phyloP scores from a whole-genome alignment of 768 basidiomycete species.

The Suillus weaverae region DNA sequence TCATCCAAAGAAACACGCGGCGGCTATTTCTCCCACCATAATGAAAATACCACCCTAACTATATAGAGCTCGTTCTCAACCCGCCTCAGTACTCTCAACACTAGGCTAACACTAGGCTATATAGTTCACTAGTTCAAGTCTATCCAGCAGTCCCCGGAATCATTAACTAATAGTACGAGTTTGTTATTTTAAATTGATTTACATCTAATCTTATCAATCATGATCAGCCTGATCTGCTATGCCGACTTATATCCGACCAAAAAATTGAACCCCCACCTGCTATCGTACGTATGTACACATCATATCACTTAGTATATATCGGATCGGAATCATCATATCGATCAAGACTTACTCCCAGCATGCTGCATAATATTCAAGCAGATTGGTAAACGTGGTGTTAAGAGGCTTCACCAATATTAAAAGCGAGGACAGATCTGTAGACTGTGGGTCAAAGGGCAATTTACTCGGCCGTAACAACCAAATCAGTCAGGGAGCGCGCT shows the following conservation, averaged over 20 bases:
- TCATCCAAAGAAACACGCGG: slow-evolving; percentile 2
- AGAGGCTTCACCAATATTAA: not conserved
- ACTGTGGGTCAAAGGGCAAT: not conserved
- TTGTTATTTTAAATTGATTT: no score
- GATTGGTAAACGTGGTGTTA: not conserved
- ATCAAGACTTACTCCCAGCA: not conserved
- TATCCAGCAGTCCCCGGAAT: no score
- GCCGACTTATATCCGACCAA: not conserved
- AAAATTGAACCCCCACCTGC: not conserved
- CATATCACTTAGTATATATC: not conserved
- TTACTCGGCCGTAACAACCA: not conserved
- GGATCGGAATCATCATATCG: not conserved
- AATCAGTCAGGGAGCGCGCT: not conserved
- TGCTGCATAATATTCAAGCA: not conserved
- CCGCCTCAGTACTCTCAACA: no score
- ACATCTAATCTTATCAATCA: slow-evolving; percentile 8
- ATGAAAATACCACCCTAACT: no score
- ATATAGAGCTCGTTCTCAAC: no score
- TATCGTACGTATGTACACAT: not conserved
- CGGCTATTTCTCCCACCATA: slow-evolving; percentile 2
- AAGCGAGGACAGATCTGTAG: not conserved
- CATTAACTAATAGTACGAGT: no score
- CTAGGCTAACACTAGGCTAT: no score
- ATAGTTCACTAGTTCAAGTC: no score
- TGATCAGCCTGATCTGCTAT: not conserved